Base-by-base conservation (phyloP, 352 stramenopile species). In the Phytopythium litorale region DNA sequence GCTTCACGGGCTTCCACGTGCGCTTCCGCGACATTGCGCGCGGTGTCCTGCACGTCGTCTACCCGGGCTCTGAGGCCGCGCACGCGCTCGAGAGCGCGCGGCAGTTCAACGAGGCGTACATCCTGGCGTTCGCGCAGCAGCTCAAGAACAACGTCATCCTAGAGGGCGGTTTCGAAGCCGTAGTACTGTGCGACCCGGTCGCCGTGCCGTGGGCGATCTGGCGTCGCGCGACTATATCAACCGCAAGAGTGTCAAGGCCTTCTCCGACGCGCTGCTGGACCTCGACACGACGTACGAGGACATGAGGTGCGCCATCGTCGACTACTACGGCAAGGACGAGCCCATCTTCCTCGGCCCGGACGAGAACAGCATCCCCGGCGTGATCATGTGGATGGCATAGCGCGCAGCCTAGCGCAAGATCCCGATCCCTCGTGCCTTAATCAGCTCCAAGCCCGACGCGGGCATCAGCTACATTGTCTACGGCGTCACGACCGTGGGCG, bases 1-100 rank as follows among this genome's bases (percentile, higher is more conserved):
- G 96, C 35, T 99, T 99, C 82, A 98, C 89, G 71, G 97, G 92
- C 18, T 99, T 98, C 82, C 97, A 99, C 80, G 93, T 98, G 42
- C 94, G 97, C 53, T 99, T 99, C 80, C 80, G 97, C 33, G 94
- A 99, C 66, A 98, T 99, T 76, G 87, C 96, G 64, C 85, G 97
- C 38, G 33, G 33, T 5, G 33, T 5, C 52, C 65, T 94, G 5
- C 84, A 84, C 32, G 84, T 94, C 66, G 79, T 92, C 43, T 94
- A 88, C 68, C 79, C 84, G 18, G 72, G 75, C 77, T 80, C 81
- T n/a, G n/a, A n/a, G n/a, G n/a, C n/a, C n/a, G n/a, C n/a, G n/a
- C n/a, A n/a, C n/a, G n/a, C n/a, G n/a, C n/a, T n/a, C 8, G 82
- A 65, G 19, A 78, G 89, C 49, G 72, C 79, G 33, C 83, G 80